Base-by-base conservation (phyloP, 768 basidiomycete genomes). In the Naganishia antarctica region DNA sequence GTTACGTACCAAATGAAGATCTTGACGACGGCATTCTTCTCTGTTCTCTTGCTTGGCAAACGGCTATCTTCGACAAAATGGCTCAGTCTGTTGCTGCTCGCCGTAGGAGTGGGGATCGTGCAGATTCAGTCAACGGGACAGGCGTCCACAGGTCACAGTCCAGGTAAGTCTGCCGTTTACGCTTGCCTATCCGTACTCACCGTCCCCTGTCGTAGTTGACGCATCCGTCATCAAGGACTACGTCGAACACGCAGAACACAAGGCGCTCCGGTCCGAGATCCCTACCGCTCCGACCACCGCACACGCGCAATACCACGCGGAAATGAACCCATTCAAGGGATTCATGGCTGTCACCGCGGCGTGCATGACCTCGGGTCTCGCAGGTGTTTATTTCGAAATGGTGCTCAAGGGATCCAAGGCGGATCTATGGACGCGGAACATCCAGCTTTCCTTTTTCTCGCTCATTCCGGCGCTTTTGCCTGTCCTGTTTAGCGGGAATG, bases 351-450 rank as follows among this genome's bases (percentile, higher is more conserved):
- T 98, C 58, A 82, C 85, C 7, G 84, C 87, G 15, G 92, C 94
- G 0, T 98, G 94, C 80, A 85, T 94, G 75, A 96, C 93, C 0
- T 94, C 91, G 0, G 94, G 94, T 26, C 84, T 98, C 47, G 93
- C 93, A 0, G 93, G 93, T 6, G 93, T 97, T 28, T 98, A 98
- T 80, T 98, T 98, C 70, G 94, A 98, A 80, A 92, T 94, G 88
- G 91, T 92, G 37, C 81, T 93, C 69, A 98, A 94, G 80, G 87
- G 87, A 70, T 88, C 89, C 2, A 86, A 86, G 70, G 83, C 86
- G 3, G 91, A 96, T 78, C 82, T 98, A 12, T 97, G 94, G 94
- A 86, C 94, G 64, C 88, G 94, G 73, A 98, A 97, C 76, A 88
- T 94, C 66, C 94, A 98, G 77, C 83, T 98, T 16, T 93, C 91